Evolutionary conservation across 1,139 yeast species (phyloP).

Genomic region (Scheffersomyces segobiensis): DNA sequence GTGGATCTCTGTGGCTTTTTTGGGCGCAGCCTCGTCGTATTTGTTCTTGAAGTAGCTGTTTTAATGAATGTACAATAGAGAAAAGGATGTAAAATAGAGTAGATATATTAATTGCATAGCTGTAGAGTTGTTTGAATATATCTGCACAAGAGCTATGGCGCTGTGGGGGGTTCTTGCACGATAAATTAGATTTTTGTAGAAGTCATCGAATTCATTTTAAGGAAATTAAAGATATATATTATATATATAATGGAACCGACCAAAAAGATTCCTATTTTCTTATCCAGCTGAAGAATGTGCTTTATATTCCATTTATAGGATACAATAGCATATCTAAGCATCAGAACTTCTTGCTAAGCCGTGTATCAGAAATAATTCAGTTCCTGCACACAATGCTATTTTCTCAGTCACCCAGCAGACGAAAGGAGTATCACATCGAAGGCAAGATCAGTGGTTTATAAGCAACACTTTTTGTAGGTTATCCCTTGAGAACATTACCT

Average conservation of each 20-base stretch:
- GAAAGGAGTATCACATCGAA: background rate
- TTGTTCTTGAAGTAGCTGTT: constrained; percentile 9
- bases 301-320: too few relatives aligned
- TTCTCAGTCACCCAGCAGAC: background rate
- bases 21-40: constrained; percentile 22
- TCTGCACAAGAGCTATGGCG: too few relatives aligned
- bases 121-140: background rate
- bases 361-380: background rate
- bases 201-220: too few relatives aligned
- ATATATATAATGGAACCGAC: too few relatives aligned
- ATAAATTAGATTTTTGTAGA: too few relatives aligned
- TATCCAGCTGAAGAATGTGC: too few relatives aligned
- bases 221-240: too few relatives aligned
- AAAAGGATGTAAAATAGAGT: background rate
- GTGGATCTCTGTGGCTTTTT: constrained; percentile 40
- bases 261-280: too few relatives aligned
- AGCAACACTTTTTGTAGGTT: background rate
- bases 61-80: background rate
- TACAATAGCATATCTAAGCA: background rate
- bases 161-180: too few relatives aligned
- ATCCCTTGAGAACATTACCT: background rate
- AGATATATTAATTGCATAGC: background rate
- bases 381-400: background rate
- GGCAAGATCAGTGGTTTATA: background rate
- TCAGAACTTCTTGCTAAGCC: background rate